Conservation (phyloP, 345 rosid genomes). For the Aquilaria yunnanensis region DNA sequence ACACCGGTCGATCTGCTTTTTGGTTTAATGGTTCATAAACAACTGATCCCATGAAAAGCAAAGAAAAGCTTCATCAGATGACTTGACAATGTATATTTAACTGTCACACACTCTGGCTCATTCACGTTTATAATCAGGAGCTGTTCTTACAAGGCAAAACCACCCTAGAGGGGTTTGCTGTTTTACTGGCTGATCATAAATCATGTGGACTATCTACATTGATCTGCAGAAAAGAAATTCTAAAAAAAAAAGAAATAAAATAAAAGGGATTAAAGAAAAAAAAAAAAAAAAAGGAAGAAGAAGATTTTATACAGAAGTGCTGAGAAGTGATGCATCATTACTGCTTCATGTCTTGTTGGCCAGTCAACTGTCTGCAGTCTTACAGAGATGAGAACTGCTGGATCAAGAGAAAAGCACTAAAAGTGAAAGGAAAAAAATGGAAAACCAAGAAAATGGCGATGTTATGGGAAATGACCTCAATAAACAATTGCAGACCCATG, state of each 20-base stretch:
- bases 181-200: background rate
- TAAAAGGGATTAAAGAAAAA: background rate
- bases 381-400: background rate
- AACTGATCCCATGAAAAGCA: too few species aligned
- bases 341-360: slow-evolving; percentile 3
- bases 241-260: background rate
- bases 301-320: background rate
- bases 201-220: background rate
- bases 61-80: too few species aligned
- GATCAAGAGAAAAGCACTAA: background rate
- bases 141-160: too few species aligned
- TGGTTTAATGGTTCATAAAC: too few species aligned
- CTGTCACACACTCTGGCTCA: too few species aligned
- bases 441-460: background rate
- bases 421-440: background rate
- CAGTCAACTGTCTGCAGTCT: slow-evolving; percentile 11
- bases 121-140: too few species aligned
- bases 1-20: too few species aligned
- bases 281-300: background rate
- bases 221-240: background rate
- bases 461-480: background rate
- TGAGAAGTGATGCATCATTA: slow-evolving; percentile 3
- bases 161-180: too few species aligned
- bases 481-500: slow-evolving; percentile 24
- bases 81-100: too few species aligned